These are phyloP conservation scores for Dactylonectria estremocensis DNA, from an alignment of 2,329 filamentous ascomycete species.

Conservation along the genomic window DNA sequence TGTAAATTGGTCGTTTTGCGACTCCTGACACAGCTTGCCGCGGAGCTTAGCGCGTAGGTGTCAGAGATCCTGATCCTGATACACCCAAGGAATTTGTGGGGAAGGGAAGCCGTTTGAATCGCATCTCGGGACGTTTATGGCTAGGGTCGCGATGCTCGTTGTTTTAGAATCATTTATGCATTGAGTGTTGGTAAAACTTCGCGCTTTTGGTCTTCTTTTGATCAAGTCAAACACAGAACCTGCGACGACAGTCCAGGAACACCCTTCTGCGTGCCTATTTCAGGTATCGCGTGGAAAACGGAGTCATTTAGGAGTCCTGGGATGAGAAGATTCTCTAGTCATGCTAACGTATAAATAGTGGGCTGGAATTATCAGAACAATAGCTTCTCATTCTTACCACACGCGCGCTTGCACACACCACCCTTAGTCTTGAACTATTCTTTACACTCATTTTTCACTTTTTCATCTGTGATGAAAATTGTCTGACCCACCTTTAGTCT, in stretches of 20 bases:
- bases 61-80: neutral
- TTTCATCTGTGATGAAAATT: neutral
- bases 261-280: too few species aligned
- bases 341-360: too few species aligned
- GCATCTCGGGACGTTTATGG: neutral
- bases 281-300: too few species aligned
- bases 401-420: neutral
- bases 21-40: neutral
- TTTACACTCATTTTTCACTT: neutral
- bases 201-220: neutral
- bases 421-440: too few species aligned
- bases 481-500: neutral
- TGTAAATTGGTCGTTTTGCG: too few species aligned
- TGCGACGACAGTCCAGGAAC: too few species aligned
- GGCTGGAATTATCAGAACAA: too few species aligned
- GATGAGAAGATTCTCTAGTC: too few species aligned
- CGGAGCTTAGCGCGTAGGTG: neutral
- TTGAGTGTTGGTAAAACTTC: too few species aligned
- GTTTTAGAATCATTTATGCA: neutral
- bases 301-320: too few species aligned
- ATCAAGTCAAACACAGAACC: neutral
- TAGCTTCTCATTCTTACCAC: neutral
- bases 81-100: neutral
- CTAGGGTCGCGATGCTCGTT: neutral
- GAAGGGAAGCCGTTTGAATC: neutral